phyloP scores from a whole-genome alignment of 768 basidiomycete species.

The Austroboletus eburneus region DNA sequence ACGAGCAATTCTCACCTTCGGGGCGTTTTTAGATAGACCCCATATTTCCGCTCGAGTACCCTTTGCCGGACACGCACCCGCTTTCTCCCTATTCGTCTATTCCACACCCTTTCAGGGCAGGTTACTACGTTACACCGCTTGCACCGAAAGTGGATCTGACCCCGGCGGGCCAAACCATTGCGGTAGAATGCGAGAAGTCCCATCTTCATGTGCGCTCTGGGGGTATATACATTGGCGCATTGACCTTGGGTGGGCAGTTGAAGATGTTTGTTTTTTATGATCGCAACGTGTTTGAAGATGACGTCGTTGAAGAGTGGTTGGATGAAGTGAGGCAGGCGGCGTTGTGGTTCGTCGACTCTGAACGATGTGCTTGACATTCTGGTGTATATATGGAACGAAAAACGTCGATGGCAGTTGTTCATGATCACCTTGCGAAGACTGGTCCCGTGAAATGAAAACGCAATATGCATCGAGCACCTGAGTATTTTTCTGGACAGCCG shows the following conservation, averaged over 20 bases:
- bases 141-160: too few relatives aligned
- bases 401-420: too few relatives aligned
- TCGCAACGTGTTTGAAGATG: slow-evolving; percentile 42
- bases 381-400: too few relatives aligned
- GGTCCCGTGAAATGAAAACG: too few relatives aligned
- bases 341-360: too few relatives aligned
- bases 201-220: slow-evolving; percentile 44
- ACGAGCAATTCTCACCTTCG: neutral
- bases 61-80: slow-evolving; percentile 20
- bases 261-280: slow-evolving; percentile 38
- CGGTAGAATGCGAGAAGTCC: too few relatives aligned
- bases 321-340: slow-evolving; percentile 38
- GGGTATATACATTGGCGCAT: slow-evolving; percentile 43
- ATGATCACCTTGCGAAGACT: too few relatives aligned
- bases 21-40: slow-evolving; percentile 27
- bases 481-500: too few relatives aligned
- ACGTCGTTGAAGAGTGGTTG: slow-evolving; percentile 44
- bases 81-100: slow-evolving; percentile 20
- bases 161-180: too few relatives aligned
- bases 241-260: slow-evolving; percentile 32
- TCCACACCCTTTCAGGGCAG: slow-evolving; percentile 13
- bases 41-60: slow-evolving; percentile 34
- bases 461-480: too few relatives aligned
- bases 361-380: too few relatives aligned
- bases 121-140: neutral